Evolutionary conservation across 805 yeast species (phyloP).

Genomic region (Myxozyma monticola): DNA sequence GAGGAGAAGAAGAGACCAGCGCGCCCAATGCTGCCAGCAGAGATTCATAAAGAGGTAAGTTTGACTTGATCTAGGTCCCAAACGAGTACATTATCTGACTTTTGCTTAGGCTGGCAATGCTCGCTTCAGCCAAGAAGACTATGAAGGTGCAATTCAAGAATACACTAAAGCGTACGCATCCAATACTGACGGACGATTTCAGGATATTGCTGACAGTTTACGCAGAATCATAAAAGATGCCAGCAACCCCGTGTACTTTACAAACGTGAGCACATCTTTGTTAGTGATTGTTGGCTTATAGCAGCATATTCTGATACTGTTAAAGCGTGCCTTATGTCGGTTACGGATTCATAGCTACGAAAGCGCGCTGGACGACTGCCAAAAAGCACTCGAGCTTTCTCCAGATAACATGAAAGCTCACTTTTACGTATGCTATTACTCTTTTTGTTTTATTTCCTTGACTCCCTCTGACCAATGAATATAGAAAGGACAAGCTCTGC

Average conservation of each 20-base stretch:
- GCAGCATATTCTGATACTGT: not conserved
- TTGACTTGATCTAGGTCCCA: not conserved
- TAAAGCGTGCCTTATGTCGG: conserved; percentile 34
- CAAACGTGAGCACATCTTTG: conserved; percentile 30
- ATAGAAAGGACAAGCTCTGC: conserved; percentile 35
- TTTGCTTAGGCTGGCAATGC: conserved; percentile 32
- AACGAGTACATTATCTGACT: too few relatives aligned
- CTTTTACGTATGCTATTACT: too few relatives aligned
- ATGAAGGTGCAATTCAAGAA: conserved; percentile 34
- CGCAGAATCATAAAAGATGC: conserved; percentile 33
- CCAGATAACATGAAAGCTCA: conserved; percentile 13
- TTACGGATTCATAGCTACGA: conserved; percentile 31
- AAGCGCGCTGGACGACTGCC: conserved; percentile 34
- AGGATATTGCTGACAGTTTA: not conserved
- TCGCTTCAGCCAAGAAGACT: conserved; percentile 34
- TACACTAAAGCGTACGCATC: conserved; percentile 35
- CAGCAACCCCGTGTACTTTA: conserved; percentile 33
- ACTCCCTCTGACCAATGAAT: conserved; percentile 4
- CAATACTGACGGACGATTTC: not conserved
- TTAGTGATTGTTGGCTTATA: not conserved
- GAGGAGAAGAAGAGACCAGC: too few relatives aligned
- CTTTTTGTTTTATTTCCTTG: not conserved
- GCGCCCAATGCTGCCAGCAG: conserved; percentile 20
- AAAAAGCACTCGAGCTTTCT: conserved; percentile 35
- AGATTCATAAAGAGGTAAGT: conserved; percentile 17